Evolutionary conservation across 2,329 filamentous ascomycete genomes (phyloP).

Genomic region (Fusarium neocosmosporiellum): DNA sequence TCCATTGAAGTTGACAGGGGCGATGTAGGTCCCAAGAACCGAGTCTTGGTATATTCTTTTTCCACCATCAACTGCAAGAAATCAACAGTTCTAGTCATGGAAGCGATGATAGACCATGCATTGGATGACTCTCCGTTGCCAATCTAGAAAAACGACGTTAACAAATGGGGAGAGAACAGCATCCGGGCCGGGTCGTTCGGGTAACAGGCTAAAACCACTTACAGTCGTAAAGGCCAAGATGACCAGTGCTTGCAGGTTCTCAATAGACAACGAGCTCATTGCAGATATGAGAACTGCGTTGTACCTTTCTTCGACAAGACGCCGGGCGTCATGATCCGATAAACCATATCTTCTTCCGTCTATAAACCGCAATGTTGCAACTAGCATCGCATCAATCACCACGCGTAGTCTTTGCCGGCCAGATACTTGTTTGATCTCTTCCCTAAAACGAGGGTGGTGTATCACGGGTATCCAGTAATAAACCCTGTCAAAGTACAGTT

Average conservation of each 20-base stretch:
- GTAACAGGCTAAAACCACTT: not conserved
- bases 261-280: not conserved
- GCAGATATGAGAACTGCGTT: not conserved
- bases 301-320: not conserved
- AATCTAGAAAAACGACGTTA: not conserved
- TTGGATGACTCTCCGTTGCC: not conserved
- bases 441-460: not conserved
- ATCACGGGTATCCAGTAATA: slow-evolving; percentile 7
- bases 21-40: not conserved
- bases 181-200: no score
- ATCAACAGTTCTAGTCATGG: not conserved
- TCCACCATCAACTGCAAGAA: not conserved
- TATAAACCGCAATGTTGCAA: not conserved
- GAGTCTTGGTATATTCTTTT: not conserved
- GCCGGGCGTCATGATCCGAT: not conserved
- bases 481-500: not conserved
- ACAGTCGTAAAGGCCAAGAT: not conserved
- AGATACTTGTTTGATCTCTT: not conserved
- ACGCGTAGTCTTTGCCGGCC: not conserved
- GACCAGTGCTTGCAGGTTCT: not conserved
- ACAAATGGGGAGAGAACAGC: not conserved
- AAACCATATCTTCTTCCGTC: not conserved
- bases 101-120: not conserved
- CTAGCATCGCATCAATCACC: not conserved
- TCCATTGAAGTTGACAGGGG: not conserved